Evolutionary conservation across 2,329 filamentous ascomycete species (phyloP), one percentile per base, ranked within the genome.

Genomic region (Hypoxylon sp.): DNA sequence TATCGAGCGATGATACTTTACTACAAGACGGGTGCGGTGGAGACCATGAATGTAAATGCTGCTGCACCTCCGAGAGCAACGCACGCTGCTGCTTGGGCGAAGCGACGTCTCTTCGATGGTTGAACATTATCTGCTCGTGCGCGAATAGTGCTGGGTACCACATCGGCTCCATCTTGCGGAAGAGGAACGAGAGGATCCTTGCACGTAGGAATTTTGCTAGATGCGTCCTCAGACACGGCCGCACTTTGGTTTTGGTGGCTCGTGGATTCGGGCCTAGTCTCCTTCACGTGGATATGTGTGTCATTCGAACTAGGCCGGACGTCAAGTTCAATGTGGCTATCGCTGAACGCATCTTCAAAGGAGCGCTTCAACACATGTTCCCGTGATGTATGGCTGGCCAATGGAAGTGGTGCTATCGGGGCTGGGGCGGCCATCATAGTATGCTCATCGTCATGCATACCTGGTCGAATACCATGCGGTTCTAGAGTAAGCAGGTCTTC

Each of bases 31-130:
- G 74, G 74, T 21, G 74, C 74, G 47, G 72, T 73, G 27, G 68
- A 75, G 11, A 75, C 74, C 61, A 75, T 57, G 51, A 70, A 73
- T 7, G 73, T 74, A 51, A 75, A 75, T 16, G 70, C 73, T 11
- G 73, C 74, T 51, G 73, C 76, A 32, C 74, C 72, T 23, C 76
- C 75, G 3, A 77, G 61, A 16, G 73, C 74, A 9, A 75, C 70
- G 61, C 67, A 77, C 34, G 74, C 75, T 12, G 74, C 74, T 47
- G 73, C 72, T 57, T 76, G 71, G 16, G 72, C 73, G 23, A 77
- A 55, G 16, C 75, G 73, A n/a, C 73, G 71, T 47, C 69, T 71
- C 68, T 78, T 78, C 9, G 72, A 66, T 25, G 76, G 74, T 19
- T 72, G 70, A 16, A 43, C 9, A 41, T 56, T 52, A 47, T 52